Percentiles rank a stretch among this genome's conserved stretches.
Conservation (phyloP, 805 yeast genomes). For the Ogataea salicorniae region DNA sequence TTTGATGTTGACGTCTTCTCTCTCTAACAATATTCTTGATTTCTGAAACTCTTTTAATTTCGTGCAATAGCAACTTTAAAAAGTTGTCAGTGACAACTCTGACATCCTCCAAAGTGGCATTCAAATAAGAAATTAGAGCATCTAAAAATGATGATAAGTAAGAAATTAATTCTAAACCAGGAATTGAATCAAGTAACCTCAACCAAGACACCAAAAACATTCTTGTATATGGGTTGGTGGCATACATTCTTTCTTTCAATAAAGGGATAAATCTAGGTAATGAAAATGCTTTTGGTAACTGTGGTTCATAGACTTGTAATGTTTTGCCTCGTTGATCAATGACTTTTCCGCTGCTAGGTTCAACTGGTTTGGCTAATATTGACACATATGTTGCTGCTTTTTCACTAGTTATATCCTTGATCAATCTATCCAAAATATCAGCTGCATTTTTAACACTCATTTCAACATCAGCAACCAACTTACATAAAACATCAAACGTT, state of each 20-base stretch:
- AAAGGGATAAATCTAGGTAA: constrained; percentile 85
- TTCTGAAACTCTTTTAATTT: constrained; percentile 70
- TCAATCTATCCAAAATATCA: constrained; percentile 80
- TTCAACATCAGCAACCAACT: constrained; percentile 85
- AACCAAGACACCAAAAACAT: constrained; percentile 93
- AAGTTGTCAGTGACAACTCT: constrained; percentile 79
- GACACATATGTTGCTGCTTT: constrained; percentile 86
- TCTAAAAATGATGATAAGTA: constrained; percentile 87
- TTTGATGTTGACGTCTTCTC: constrained; percentile 16
- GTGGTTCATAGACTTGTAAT: constrained; percentile 53
- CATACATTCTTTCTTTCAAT: constrained; percentile 85
- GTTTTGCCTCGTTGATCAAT: constrained; percentile 56
- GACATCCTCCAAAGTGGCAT: constrained; percentile 82
- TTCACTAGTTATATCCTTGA: constrained; percentile 93
- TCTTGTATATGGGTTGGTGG: constrained; percentile 87
- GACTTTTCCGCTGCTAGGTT: constrained; percentile 36
- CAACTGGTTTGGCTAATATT: constrained; percentile 42
- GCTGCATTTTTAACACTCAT: constrained; percentile 93
- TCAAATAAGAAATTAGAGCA: constrained; percentile 72
- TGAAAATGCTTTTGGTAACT: constrained; percentile 66
- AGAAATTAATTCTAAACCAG: constrained; percentile 81
- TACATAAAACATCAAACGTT: constrained; percentile 87
- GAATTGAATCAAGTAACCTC: constrained; percentile 85
- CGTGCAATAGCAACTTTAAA: constrained; percentile 69
- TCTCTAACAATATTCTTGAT: constrained; percentile 49